Conservation (phyloP, 768 basidiomycete species). For the Calocybe cyanea region DNA sequence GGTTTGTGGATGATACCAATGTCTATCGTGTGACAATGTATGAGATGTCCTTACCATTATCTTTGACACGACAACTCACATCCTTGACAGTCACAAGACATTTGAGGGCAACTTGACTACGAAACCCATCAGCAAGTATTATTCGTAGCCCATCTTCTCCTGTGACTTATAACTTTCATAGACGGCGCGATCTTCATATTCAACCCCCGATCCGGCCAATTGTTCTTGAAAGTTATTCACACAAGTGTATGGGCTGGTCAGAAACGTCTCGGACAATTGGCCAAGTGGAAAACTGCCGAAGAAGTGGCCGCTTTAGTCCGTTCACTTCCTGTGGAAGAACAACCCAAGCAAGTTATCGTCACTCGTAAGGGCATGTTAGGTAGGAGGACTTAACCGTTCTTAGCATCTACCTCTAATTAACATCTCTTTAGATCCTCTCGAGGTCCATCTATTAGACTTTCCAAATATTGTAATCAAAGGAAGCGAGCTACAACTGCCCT, state of each 20-base stretch:
- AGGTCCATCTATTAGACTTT: constrained; percentile 99
- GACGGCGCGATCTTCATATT: constrained; percentile 98
- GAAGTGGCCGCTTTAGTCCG: constrained; percentile 98
- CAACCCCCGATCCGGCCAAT: constrained; percentile 96
- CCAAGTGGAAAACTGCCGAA: constrained; percentile 99
- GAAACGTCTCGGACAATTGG: constrained; percentile 98
- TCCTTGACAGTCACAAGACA: constrained; percentile 77
- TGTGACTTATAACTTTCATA: constrained; percentile 22
- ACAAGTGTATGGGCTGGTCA: constrained; percentile 99
- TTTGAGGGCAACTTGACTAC: constrained; percentile 99
- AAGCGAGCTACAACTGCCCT: constrained; percentile 94
- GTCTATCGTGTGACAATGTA: constrained; percentile 98
- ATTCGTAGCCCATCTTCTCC: background rate
- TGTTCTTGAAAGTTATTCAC: constrained; percentile 99
- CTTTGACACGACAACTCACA: constrained; percentile 4
- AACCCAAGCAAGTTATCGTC: constrained; percentile 99
- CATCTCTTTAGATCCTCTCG: constrained; percentile 67
- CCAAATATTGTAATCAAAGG: constrained; percentile 99
- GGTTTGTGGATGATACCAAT: constrained; percentile 99
- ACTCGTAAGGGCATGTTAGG: constrained; percentile 99
- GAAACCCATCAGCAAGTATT: constrained; percentile 86
- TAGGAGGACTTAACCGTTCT: constrained; percentile 25
- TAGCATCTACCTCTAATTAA: background rate
- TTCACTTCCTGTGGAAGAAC: constrained; percentile 98
- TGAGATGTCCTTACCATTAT: constrained; percentile 14